Conservation (phyloP, 1,284 basidiomycete species). For the Sporisorium exsertum region DNA sequence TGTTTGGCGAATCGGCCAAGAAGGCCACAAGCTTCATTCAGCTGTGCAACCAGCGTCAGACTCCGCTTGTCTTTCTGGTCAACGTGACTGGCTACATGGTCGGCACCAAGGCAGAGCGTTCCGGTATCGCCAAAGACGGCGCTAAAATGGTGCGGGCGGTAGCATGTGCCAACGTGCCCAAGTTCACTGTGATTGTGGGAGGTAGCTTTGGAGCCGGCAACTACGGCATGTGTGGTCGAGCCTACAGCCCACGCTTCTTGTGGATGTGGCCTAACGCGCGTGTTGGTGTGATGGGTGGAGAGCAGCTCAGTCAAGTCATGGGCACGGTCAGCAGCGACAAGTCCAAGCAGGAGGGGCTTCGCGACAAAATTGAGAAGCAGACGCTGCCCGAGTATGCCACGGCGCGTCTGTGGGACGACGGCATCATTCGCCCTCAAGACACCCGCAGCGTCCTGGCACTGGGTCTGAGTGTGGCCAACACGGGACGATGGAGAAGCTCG, state of each 20-base stretch:
- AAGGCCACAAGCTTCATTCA: conserved; percentile 96
- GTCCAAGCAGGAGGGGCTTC: conserved; percentile 72
- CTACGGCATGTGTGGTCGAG: conserved; percentile 72
- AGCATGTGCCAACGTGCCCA: conserved; percentile 91
- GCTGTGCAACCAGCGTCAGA: conserved; percentile 88
- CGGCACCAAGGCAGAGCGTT: conserved; percentile 89
- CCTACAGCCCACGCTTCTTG: conserved; percentile 92
- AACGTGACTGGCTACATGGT: conserved; percentile 95
- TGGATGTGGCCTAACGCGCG: conserved; percentile 99
- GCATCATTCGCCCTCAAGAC: conserved; percentile 90
- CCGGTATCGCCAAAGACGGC: conserved; percentile 96
- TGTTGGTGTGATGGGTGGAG: conserved; percentile 95
- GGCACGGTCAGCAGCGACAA: conserved; percentile 77
- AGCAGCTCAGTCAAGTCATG: conserved; percentile 92
- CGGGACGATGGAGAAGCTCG: conserved; percentile 58
- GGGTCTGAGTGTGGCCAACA: conserved; percentile 78
- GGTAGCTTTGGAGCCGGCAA: conserved; percentile 95
- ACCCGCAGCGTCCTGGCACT: conserved; percentile 88
- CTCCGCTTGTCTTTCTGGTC: conserved; percentile 90
- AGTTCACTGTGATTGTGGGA: conserved; percentile 92
- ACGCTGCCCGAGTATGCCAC: conserved; percentile 87
- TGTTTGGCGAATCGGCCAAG: conserved; percentile 90
- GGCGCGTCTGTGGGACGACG: conserved; percentile 93
- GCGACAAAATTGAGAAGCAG: conserved; percentile 85
- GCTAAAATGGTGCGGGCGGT: conserved; percentile 98